Base-by-base conservation (phyloP, 805 yeast species). In the Middelhovenomyces tepae region DNA sequence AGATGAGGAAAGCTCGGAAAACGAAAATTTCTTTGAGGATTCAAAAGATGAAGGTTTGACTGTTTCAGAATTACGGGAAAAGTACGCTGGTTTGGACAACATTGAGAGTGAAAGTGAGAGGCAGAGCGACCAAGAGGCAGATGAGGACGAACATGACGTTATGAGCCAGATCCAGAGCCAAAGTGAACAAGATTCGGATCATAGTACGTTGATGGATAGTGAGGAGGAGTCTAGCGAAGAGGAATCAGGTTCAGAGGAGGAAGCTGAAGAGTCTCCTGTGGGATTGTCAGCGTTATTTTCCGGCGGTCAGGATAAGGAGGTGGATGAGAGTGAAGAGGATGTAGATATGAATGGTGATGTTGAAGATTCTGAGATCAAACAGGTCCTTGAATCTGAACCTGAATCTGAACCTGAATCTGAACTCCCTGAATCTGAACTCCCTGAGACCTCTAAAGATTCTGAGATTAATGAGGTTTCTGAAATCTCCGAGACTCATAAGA, bases 41-140 rank as follows among this genome's bases (percentile, higher is more conserved):
- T 31, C 31, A 13, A 18, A 14, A 7, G 36, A 15, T 15, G 36
- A 26, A 18, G 36, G 62, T 27, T 56, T 78, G 26, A 57, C 78
- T 1, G 64, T 75, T 1, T 79, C 74, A 27, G 71, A 73, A 47
- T 63, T 76, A 43, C 59, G 62, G 28, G 61, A 64, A 40, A 76
- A 79, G 53, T 75, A 80, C 46, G 66, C 73, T 14, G 51, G 60
- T 23, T 37, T 75, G 36, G 57, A 62, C 16, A 46, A 46, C 3
- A 36, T 57, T 25, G 44, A 37, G 8, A n/a, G 40, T 34, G 28
- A 38, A 14, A 22, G 25, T 14, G 44, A 24, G 56, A 37, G 48
- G 56, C 39, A 47, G 53, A 30, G n/a, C n/a, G 57, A 51, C 35
- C 57, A 9, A 22, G 26, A 18, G 16, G 51, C 47, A 32, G 51